Evolutionary conservation across 176 grass and related monocot species (phyloP), one percentile per base, ranked within the genome.

Genomic region (Guadua angustifolia): DNA sequence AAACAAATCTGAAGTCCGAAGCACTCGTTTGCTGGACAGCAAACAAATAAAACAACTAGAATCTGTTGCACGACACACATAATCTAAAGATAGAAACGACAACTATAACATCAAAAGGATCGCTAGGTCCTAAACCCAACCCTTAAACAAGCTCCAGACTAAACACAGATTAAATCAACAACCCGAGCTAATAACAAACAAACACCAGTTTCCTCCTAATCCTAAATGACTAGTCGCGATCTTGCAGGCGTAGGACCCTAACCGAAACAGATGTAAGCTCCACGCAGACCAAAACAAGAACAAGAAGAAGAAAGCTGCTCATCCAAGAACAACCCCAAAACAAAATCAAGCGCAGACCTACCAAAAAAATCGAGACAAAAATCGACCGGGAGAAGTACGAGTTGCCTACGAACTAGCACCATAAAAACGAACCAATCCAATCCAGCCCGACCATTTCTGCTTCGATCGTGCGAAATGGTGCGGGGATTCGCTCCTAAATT

Each of bases 111-210:
- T n/a, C 10, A 8, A 66, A 77, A 18, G 7, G 46, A 44, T 75
- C 47, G 16, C 1, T 71, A 44, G 24, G 63, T 52, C 16, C 73
- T 51, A 11, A 58, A 75, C 64, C n/a, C 22, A 32, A 24, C 2
- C 35, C 29, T n/a, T 57, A 77, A 43, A 52, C 16, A 21, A 80
- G 70, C 68, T 80, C 44, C 55, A 55, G 60, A 40, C 25, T 11
- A 10, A 45, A 45, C 21, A 26, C 32, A 17, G n/a, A 83, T 60
- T 71, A 63, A 55, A 88, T 55, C 38, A 82, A 82, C 42, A 82
- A 13, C 62, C 17, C 50, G 38, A 75, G 61, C 71, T 56, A n/a
- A 56, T 21, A n/a, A n/a, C 53, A 19, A 50, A 55, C 52, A 56
- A 55, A 56, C 53, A 43, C 24, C 6, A 57, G 18, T 40, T 66